Evolutionary conservation across 495 filamentous ascomycete genomes (phyloP), one percentile per base, ranked within the genome.

Genomic region (Aspergillus steynii): DNA sequence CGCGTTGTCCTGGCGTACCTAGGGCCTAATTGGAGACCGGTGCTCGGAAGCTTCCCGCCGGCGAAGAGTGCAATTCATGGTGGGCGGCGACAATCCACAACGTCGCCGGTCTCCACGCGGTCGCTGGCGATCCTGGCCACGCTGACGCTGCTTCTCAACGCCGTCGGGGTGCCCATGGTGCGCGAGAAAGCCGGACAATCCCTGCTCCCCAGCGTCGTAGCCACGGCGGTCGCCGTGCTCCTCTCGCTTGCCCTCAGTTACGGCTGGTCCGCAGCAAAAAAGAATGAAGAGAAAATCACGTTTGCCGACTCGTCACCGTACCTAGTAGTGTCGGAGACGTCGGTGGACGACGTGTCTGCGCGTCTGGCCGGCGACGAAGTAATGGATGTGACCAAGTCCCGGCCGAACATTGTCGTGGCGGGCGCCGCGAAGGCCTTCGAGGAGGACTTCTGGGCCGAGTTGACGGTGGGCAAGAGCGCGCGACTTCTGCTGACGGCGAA

Each of bases 401-500:
- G 94, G 29, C 89, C 92, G 0, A 97, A 97, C 65, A 85, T 97
- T 47, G 86, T 97, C 7, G 71, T 97, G 7, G 80, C 83, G 9
- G 88, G 86, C 1, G 80, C 81, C 2, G 67, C 74, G 28, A 65
- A 66, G 8, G 80, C 86, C 0, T 98, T 84, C 73, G 93, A 92
- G 25, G 93, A 98, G 67, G 94, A 97, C 63, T 95, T 84, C 69
- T 98, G 93, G 93, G 85, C 78, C 9, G 87, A 89, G 67, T 68
- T 92, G 31, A 61, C 62, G 3, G 65, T 92, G 28, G 53, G 65
- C 8, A 50, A 59, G 10, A 55, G 26, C 0, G 59, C 73, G 15
- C 74, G 78, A 15, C 73, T 95, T 5, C 67, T 83, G 7, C 68
- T 93, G 55, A 91, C 87, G 37, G 87, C 86, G 28, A 96, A 96